A percentile compares a stretch with the other conserved stretches of the same genome.
Evolutionary conservation across 2,329 filamentous ascomycete genomes (phyloP).

Genomic region (Shiraia bambusicola): DNA sequence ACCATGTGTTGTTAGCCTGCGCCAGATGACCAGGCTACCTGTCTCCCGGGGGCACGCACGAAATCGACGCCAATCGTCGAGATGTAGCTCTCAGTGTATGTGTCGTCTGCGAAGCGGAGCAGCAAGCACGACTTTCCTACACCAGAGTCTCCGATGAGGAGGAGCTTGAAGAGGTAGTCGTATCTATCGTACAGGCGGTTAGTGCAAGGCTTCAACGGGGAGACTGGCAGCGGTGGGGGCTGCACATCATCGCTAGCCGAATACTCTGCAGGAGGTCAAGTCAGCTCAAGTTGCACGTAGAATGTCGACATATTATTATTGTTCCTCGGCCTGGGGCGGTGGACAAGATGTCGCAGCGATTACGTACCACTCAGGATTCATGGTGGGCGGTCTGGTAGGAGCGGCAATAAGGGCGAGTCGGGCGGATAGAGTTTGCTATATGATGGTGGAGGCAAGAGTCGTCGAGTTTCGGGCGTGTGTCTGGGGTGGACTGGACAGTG

Average conservation of each 20-base stretch:
- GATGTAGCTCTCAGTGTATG: conserved; percentile 99
- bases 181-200: conserved; percentile 65
- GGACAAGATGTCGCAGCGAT: conserved; percentile 26
- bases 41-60: conserved; percentile 33
- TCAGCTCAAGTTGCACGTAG: conserved; percentile 24
- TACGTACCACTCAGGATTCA: conserved; percentile 92
- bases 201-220: conserved; percentile 17
- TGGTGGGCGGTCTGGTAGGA: conserved; percentile 53
- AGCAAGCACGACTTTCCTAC: conserved; percentile 99
- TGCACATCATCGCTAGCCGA: conserved; percentile 1
- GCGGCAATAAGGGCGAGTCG: conserved; percentile 10
- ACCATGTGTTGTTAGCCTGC: conserved; percentile 34
- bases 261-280: conserved; percentile 28
- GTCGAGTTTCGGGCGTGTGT: conserved; percentile 27
- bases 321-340: conserved; percentile 30
- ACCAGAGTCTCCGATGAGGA: conserved; percentile 99
- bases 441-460: conserved; percentile 13
- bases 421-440: conserved; percentile 12
- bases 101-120: conserved; percentile 85
- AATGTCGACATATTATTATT: conserved; percentile 8
- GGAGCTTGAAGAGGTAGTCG: conserved; percentile 99
- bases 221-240: conserved; percentile 4
- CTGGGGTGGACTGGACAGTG: conserved; percentile 26
- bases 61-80: conserved; percentile 99
- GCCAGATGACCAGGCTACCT: conserved; percentile 33